Evolutionary conservation across 345 rosid genomes (phyloP).

Genomic region (Psidium friedrichsthalianum): DNA sequence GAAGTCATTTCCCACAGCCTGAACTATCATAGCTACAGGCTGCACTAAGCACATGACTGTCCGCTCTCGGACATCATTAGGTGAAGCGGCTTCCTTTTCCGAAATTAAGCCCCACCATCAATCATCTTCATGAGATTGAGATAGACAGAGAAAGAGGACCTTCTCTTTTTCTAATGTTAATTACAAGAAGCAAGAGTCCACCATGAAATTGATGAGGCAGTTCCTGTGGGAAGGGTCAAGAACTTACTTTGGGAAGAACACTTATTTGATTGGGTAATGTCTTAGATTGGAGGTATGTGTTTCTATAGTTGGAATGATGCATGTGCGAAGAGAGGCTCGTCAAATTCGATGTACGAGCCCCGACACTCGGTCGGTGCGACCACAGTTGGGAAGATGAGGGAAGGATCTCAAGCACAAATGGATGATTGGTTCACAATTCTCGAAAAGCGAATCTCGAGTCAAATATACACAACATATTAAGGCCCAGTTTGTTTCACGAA

Average conservation of each 20-base stretch:
- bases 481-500: too few species aligned
- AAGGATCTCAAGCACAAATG: neutral
- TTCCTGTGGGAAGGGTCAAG: neutral
- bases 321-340: neutral
- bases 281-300: neutral
- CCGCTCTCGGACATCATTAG: neutral
- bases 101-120: neutral
- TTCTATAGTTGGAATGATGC: neutral
- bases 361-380: neutral
- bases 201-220: neutral
- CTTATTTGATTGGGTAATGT: neutral
- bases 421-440: neutral
- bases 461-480: neutral
- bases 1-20: neutral
- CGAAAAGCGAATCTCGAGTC: fast-evolving
- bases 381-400: neutral
- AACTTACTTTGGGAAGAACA: neutral
- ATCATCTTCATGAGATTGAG: neutral
- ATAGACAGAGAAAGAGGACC: neutral
- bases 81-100: neutral
- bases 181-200: neutral
- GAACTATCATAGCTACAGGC: neutral
- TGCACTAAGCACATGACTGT: neutral
- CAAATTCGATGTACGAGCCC: neutral
- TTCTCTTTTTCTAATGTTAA: neutral